Evolutionary conservation across 305 asterid species (phyloP).

Genomic region (Ruellia speciosa): DNA sequence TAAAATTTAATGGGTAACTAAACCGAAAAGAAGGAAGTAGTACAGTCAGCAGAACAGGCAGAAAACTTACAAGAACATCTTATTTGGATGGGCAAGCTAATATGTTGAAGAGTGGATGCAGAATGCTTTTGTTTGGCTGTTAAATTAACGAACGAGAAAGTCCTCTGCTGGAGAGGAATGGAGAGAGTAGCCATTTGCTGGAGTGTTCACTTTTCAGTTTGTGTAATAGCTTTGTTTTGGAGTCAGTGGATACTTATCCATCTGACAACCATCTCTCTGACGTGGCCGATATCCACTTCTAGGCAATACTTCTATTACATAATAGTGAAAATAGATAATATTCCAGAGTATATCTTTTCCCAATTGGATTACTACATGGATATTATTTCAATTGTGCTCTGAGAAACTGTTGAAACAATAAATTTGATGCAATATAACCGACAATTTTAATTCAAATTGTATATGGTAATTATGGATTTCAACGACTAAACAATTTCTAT

Average conservation of each 20-base stretch:
- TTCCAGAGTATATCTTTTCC: too few species aligned
- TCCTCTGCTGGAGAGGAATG: slow-evolving; percentile 32
- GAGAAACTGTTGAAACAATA: too few species aligned
- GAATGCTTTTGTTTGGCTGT: slow-evolving; percentile 22
- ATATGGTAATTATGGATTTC: neutral
- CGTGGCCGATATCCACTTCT: slow-evolving; percentile 20
- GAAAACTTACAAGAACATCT: slow-evolving; percentile 45
- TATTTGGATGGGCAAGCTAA: slow-evolving; percentile 31
- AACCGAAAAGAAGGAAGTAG: neutral
- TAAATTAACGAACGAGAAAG: slow-evolving; percentile 28
- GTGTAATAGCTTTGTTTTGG: slow-evolving; percentile 16
- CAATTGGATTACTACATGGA: too few species aligned
- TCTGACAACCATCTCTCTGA: slow-evolving; percentile 15
- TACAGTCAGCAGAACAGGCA: neutral
- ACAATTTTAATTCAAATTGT: neutral
- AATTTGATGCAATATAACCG: neutral
- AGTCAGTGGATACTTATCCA: slow-evolving; percentile 41
- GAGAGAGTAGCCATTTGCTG: slow-evolving; percentile 47
- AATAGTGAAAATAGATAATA: too few species aligned
- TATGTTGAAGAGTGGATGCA: slow-evolving; percentile 20
- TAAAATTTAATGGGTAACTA: neutral
- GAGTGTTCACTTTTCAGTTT: slow-evolving; percentile 1
- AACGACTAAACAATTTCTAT: neutral
- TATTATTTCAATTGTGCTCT: too few species aligned
- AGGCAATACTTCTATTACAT: neutral